Evolutionary conservation across 1,284 basidiomycete species (phyloP).

Genomic region (Ceratobasidium sp.): DNA sequence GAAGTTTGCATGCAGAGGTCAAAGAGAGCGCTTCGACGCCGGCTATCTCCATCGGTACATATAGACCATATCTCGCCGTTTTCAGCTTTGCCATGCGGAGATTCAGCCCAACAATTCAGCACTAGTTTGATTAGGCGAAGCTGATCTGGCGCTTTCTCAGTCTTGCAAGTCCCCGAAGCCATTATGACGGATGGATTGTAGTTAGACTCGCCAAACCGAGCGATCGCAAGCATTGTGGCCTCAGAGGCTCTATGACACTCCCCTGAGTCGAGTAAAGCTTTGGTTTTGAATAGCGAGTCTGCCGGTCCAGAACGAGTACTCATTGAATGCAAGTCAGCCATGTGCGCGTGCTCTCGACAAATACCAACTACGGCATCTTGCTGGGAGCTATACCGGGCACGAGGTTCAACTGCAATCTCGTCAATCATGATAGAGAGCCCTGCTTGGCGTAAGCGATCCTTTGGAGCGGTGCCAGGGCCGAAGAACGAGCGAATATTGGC

Average conservation of each 20-base stretch:
- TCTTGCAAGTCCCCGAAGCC: background rate
- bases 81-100: background rate
- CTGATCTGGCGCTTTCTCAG: background rate
- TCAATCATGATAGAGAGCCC: conserved; percentile 3
- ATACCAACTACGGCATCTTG: background rate
- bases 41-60: background rate
- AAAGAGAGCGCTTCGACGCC: background rate
- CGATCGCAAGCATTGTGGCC: background rate
- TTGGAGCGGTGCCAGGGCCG: too few relatives aligned
- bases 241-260: background rate
- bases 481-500: too few relatives aligned
- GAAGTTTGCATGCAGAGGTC: background rate
- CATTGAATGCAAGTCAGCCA: background rate
- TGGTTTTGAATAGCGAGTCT: background rate
- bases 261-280: background rate
- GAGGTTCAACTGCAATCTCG: background rate
- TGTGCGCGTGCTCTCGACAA: background rate
- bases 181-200: background rate
- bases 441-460: background rate
- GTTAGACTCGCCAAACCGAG: background rate
- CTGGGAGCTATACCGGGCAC: background rate
- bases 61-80: background rate
- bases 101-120: background rate
- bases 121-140: background rate
- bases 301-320: background rate